Conservation (phyloP, 2,329 filamentous ascomycete genomes). For the Passalora sequoiae region DNA sequence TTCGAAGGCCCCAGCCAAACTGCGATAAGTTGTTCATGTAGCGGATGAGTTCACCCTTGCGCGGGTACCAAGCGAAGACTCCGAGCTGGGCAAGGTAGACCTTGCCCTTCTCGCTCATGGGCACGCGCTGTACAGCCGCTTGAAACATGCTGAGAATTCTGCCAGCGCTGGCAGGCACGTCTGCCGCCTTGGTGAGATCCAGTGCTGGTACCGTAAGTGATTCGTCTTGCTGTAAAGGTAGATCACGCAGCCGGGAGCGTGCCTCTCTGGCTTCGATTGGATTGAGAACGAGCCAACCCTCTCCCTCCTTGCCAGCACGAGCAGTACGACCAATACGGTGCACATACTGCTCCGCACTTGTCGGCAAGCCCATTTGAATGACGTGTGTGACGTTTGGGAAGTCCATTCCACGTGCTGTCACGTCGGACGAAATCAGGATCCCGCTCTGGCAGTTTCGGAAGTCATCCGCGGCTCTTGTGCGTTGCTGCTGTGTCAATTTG, state of each 20-base stretch:
- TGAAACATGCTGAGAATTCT: conserved; percentile 41
- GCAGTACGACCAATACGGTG: conserved; percentile 50
- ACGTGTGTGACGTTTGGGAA: conserved; percentile 51
- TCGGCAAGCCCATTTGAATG: conserved; percentile 47
- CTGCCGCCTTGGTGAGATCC: conserved; percentile 40
- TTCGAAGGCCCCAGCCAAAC: conserved; percentile 49
- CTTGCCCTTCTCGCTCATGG: conserved; percentile 39
- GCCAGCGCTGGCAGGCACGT: conserved; percentile 40
- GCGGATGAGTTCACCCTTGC: conserved; percentile 39
- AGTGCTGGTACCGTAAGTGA: conserved; percentile 48
- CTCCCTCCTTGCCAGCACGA: conserved; percentile 66
- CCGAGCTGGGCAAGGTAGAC: conserved; percentile 58
- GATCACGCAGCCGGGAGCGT: conserved; percentile 49
- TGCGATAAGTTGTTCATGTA: conserved; percentile 52
- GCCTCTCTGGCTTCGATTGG: conserved; percentile 49
- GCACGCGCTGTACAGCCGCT: conserved; percentile 42
- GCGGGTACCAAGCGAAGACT: conserved; percentile 40
- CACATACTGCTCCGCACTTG: conserved; percentile 46
- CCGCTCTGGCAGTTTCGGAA: conserved; percentile 64
- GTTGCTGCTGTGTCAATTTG: conserved; percentile 62
- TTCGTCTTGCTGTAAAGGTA: conserved; percentile 57
- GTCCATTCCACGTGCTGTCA: conserved; percentile 51
- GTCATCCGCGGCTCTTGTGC: conserved; percentile 63
- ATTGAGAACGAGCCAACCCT: conserved; percentile 63
- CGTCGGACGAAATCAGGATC: conserved; percentile 45